Evolutionary conservation across 345 rosid genomes (phyloP), one percentile per base, ranked within the genome.

Genomic region (Eucalyptus melliodora): DNA sequence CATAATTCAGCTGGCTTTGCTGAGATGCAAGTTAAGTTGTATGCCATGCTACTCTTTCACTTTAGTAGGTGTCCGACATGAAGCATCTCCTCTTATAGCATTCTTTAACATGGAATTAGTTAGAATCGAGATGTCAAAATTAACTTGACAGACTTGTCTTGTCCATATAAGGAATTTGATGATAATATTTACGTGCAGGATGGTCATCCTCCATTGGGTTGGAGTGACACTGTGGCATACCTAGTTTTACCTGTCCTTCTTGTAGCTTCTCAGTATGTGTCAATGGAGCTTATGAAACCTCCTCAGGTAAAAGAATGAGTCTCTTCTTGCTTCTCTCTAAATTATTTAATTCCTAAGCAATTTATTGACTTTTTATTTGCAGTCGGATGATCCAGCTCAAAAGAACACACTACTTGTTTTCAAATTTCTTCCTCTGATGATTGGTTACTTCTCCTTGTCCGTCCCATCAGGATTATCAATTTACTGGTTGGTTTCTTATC

Each of bases 231-330:
- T 80, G 93, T 93, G 12, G 99, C 99, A 88, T 98, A 98, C 94
- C 97, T 98, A 91, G 99, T 98, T 92, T 94, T 98, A 89, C 99
- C 99, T 86, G 96, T 98, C 89, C 98, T 97, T 49, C 99, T 98
- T 82, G 95, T 98, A 81, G 94, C 60, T 91, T 97, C 99, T 59
- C 99, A 98, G 88, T 98, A 92, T 88, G 95, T 95, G 59, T 98
- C 99, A 11, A 98, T 98, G 99, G 99, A 98, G 94, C 92, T 98
- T 88, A 98, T 98, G 99, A 98, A 98, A 92, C 98, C 99, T 89
- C 98, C 99, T 89, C 99, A 98, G 96, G 99, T 96, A 87, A 92
- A n/a, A 30, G 88, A 86, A 89, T 87, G 24, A 31, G 87, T 59
- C 55, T 47, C 53, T 44, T 40, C 77, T 86, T 85, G 87, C 87